Percentiles rank a stretch among this genome's conserved stretches.
These are phyloP conservation scores for Cryphonectria radicalis DNA, from an alignment of 2,329 filamentous ascomycete genomes.

Conservation along the genomic window DNA sequence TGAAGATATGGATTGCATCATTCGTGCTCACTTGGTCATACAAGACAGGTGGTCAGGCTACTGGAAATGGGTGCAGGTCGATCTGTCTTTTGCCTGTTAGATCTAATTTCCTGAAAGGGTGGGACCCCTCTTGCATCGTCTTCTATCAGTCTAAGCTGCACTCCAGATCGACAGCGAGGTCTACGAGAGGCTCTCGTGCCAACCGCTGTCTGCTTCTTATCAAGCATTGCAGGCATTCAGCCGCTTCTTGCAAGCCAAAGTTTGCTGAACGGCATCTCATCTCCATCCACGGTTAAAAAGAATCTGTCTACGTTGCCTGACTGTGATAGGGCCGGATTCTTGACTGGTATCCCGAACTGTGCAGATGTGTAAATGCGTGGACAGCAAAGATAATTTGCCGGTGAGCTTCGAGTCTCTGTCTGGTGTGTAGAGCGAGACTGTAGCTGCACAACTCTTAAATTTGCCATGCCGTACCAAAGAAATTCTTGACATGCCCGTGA, in stretches of 20 bases:
- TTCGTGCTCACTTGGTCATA: conserved; percentile 18
- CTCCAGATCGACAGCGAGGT: neutral
- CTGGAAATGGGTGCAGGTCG: conserved; percentile 8
- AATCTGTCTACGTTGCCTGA: neutral
- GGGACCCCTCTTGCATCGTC: neutral
- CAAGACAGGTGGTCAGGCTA: conserved; percentile 23
- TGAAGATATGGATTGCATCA: conserved; percentile 25
- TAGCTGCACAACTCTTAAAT: neutral
- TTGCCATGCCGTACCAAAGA: conserved; percentile 5
- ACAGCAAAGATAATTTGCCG: conserved; percentile 14
- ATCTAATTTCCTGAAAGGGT: neutral
- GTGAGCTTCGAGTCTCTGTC: conserved; percentile 18
- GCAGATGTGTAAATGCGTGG: conserved; percentile 1
- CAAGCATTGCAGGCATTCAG: conserved; percentile 12
- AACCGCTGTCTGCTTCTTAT: conserved; percentile 2
- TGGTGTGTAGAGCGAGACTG: conserved; percentile 8
- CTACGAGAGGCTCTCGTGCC: conserved; percentile 4
- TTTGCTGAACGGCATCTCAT: neutral
- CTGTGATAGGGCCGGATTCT: neutral
- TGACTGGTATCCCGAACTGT: neutral
- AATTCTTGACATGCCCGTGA: conserved; percentile 1
- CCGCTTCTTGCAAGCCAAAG: conserved; percentile 18
- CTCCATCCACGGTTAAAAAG: neutral
- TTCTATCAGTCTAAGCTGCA: neutral
- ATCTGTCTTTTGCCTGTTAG: neutral